phyloP scores from a whole-genome alignment of 2,329 filamentous ascomycete species.

The Colletotrichum plurivorum region DNA sequence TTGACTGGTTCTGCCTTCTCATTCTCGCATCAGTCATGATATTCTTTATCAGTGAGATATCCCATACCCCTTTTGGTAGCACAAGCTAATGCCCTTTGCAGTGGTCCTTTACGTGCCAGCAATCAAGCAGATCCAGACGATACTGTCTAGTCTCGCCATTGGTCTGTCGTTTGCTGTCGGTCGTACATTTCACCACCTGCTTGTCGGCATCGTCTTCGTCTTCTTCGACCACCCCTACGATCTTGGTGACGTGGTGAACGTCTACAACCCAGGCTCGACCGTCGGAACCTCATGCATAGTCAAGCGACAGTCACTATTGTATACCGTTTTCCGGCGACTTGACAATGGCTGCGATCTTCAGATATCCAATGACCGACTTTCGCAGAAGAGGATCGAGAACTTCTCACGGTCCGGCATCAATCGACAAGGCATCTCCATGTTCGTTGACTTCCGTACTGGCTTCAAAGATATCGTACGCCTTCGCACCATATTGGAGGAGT shows the following conservation, averaged over 20 bases:
- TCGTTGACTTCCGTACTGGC: conserved; percentile 78
- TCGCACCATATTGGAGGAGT: conserved; percentile 73
- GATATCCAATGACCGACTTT: conserved; percentile 74
- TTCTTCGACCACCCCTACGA: conserved; percentile 84
- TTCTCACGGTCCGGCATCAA: conserved; percentile 74
- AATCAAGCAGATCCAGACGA: conserved; percentile 47
- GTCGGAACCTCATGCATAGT: conserved; percentile 43
- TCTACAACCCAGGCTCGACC: conserved; percentile 60
- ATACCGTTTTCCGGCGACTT: conserved; percentile 52
- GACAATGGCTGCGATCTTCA: conserved; percentile 49
- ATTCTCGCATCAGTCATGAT: conserved; percentile 45
- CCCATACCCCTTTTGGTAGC: background rate
- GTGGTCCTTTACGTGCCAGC: conserved; percentile 45
- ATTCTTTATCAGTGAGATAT: conserved; percentile 44
- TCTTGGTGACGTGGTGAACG: conserved; percentile 77
- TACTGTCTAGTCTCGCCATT: conserved; percentile 45
- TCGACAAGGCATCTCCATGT: conserved; percentile 75
- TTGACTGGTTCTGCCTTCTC: conserved; percentile 47
- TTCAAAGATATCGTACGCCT: conserved; percentile 77
- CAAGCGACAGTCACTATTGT: conserved; percentile 50
- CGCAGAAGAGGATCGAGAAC: conserved; percentile 79
- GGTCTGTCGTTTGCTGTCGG: conserved; percentile 81
- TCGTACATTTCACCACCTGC: conserved; percentile 78
- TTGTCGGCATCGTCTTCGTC: conserved; percentile 79
- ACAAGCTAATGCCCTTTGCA: background rate